These are phyloP conservation scores for Actinomucor elegans DNA, from an alignment of 371 early-diverging fungal species.

Conservation along the genomic window DNA sequence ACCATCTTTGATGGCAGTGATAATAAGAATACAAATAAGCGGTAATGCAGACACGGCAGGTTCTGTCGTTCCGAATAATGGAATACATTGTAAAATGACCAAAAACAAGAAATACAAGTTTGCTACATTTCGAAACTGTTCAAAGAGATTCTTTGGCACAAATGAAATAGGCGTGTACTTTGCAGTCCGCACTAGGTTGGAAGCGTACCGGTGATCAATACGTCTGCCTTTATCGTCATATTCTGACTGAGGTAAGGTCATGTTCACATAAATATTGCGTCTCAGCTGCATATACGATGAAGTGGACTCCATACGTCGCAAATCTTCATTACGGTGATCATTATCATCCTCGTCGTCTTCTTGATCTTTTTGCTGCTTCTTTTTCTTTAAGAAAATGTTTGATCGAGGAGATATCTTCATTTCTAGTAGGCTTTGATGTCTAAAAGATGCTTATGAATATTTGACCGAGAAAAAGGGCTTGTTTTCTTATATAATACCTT, in stretches of 20 bases:
- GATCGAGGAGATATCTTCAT: constrained; percentile 13
- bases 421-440: neutral
- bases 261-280: constrained; percentile 46
- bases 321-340: neutral
- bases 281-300: constrained; percentile 44
- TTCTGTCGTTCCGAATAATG: constrained; percentile 75
- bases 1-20: constrained; percentile 88
- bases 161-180: constrained; percentile 88
- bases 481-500: neutral
- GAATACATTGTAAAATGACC: constrained; percentile 73
- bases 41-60: constrained; percentile 84
- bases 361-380: neutral
- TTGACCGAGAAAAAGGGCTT: neutral
- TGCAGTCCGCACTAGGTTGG: constrained; percentile 77
- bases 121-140: constrained; percentile 85
- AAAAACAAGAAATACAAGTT: constrained; percentile 94
- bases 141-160: constrained; percentile 84
- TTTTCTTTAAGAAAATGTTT: constrained; percentile 5
- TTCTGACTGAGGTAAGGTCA: constrained; percentile 31
- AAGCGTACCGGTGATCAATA: constrained; percentile 25
- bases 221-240: constrained; percentile 30
- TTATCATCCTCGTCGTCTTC: neutral
- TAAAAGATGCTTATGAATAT: neutral
- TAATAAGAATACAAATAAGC: constrained; percentile 72
- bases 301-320: constrained; percentile 37